Evolutionary conservation across 2,329 filamentous ascomycete genomes (phyloP), one percentile per base, ranked within the genome.

Genomic region (Neofusicoccum laricinum): DNA sequence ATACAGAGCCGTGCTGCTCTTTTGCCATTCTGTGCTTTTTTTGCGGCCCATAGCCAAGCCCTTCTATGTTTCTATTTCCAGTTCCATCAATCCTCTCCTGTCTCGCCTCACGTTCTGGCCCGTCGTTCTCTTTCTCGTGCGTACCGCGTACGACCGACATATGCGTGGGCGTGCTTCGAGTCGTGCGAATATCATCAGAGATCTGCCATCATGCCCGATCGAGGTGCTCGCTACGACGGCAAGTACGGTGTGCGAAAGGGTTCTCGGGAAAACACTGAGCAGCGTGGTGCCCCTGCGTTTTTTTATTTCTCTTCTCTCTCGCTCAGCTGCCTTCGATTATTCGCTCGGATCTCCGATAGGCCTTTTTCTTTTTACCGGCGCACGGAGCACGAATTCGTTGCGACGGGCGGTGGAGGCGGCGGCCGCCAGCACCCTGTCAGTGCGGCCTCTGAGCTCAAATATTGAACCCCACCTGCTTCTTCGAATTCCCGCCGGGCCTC

Each of bases 201-300:
- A 21, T 51, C 49, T 51, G 14, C 49, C 15, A 3, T 15, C 32
- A 36, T 36, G 19, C 49, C 49, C 32, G 32, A 51, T 51, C 25
- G 15, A 51, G 49, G 12, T 51, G 49, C 49, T 51, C 49, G 49
- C 49, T 51, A 51, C 49, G 49, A 30, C 45, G 49, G n/a, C 49
- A 38, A 17, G 49, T 51, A 36, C 49, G 32, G 30, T 17, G 15
- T 17, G 25, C 12, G 21, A 50, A 38, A 38, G 14, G 36, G 36
- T 43, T 8, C n/a, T 43, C 40, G 40, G 7, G 40, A 17, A 17
- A 43, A 43, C 40, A 43, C 40, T 43, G 40, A 17, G 40, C 38
- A 40, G 38, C 38, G 38, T 15, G 38, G 11, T 40, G 38, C 38
- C 38, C 38, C 30, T 49, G 21, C 21, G 2, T 34, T 32, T 34